phyloP scores from a whole-genome alignment of 371 early-diverging fungal genomes.

The Circinella umbellata region DNA sequence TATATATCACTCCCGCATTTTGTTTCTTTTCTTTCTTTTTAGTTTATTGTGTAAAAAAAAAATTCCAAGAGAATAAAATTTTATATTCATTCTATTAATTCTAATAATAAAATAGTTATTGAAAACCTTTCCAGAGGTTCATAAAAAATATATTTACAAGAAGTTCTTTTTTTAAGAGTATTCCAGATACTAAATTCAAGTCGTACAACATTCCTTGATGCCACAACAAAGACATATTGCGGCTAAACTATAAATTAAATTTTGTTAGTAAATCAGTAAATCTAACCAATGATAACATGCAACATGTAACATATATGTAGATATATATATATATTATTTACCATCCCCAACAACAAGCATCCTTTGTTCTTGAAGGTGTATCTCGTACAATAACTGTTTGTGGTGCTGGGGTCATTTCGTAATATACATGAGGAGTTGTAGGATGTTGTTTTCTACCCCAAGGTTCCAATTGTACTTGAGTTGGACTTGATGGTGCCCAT shows the following conservation, averaged over 20 bases:
- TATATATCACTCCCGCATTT: too few species aligned
- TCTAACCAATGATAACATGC: too few species aligned
- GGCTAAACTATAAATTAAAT: slow-evolving; percentile 9
- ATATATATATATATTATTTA: slow-evolving; percentile 15
- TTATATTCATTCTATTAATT: too few species aligned
- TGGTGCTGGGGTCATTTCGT: slow-evolving; percentile 45
- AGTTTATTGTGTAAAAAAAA: too few species aligned
- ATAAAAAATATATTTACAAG: not conserved
- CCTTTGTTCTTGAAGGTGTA: slow-evolving; percentile 42
- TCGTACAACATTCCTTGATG: slow-evolving; percentile 19
- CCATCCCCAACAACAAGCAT: slow-evolving; percentile 57
- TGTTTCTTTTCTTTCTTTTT: too few species aligned
- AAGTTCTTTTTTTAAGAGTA: not conserved
- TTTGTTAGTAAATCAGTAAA: not conserved
- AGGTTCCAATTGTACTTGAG: not conserved
- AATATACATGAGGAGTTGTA: slow-evolving; percentile 23
- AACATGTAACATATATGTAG: too few species aligned
- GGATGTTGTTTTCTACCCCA: slow-evolving; percentile 3
- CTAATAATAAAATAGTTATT: too few species aligned
- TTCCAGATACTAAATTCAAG: not conserved
- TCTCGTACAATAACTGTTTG: slow-evolving; percentile 45
- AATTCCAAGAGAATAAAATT: too few species aligned
- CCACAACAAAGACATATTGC: slow-evolving; percentile 17
- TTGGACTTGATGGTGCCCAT: slow-evolving; percentile 1
- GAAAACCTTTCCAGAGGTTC: not conserved